These are phyloP conservation scores for Metschnikowia corniflorae DNA, from an alignment of 805 yeast genomes.

Conservation along the genomic window DNA sequence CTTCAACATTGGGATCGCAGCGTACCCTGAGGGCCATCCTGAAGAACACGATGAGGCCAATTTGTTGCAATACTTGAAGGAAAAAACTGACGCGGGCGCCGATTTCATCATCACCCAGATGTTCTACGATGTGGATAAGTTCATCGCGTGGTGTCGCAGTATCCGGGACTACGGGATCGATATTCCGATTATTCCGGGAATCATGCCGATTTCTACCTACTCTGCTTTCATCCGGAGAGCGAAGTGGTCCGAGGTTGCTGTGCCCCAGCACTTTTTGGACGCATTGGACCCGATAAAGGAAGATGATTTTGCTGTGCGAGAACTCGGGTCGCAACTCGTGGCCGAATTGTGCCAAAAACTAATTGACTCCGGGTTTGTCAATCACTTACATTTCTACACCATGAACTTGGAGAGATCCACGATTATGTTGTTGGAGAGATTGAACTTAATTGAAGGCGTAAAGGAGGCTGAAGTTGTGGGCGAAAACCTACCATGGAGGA, in stretches of 20 bases:
- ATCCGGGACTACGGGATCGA: constrained; percentile 70
- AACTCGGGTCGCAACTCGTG: constrained; percentile 76
- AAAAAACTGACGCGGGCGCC: constrained; percentile 92
- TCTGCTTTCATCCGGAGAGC: constrained; percentile 91
- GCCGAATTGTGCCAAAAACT: constrained; percentile 78
- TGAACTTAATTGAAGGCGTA: constrained; percentile 52
- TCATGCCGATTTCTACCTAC: constrained; percentile 97
- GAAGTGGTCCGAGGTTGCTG: constrained; percentile 81
- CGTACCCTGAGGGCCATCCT: constrained; percentile 96
- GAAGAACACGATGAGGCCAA: constrained; percentile 62
- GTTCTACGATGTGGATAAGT: constrained; percentile 91
- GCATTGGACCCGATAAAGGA: constrained; percentile 79
- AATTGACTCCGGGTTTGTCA: constrained; percentile 65
- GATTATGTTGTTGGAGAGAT: constrained; percentile 75
- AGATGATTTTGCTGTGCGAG: constrained; percentile 85
- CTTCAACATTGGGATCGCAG: constrained; percentile 95
- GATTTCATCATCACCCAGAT: constrained; percentile 92
- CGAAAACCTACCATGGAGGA: constrained; percentile 78
- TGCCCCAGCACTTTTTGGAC: constrained; percentile 71
- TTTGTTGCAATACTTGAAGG: constrained; percentile 61
- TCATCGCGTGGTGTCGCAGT: constrained; percentile 73
- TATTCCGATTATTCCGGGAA: constrained; percentile 93
- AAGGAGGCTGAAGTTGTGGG: constrained; percentile 39
- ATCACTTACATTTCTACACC: constrained; percentile 92
- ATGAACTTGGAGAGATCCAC: constrained; percentile 95